Base-by-base conservation (phyloP, 2,329 filamentous ascomycete genomes). In the Coniochaeta pulveracea region DNA sequence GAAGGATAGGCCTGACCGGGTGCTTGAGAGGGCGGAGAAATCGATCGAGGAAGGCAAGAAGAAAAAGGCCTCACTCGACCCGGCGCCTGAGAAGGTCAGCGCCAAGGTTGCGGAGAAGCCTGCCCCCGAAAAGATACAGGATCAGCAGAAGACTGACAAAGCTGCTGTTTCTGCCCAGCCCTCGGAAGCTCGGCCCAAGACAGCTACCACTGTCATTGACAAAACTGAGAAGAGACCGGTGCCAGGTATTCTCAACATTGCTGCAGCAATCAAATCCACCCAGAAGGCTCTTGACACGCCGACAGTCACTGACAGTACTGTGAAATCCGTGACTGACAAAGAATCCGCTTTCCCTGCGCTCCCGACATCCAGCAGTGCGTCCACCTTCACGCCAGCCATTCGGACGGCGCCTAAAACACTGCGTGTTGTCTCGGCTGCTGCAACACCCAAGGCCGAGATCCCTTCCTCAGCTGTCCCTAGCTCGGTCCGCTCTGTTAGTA, bases 381-480 rank as follows among this genome's bases (percentile, higher is more conserved):
- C 66, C 5, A 57, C 66, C 2, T 66, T 68, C 26, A 70, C 75
- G 11, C 72, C 72, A 1, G 44, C 64, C 4, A 48, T 62, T 11
- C 63, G 69, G 31, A 57, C 62, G 4, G 68, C 60, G 1, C 71
- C 78, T 1, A 79, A 80, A 48, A 83, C 78, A 2, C 53, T 86
- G 22, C 69, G 80, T n/a, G 65, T 86, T 6, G 63, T 82, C n/a
- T 63, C 76, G 14, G n/a, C n/a, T n/a, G n/a, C n/a, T n/a, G n/a
- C n/a, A n/a, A 77, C 75, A 0, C 70, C 76, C 2, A 84, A 74
- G 49, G 55, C 64, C 1, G 80, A 84, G 45, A 52, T 48, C 14
- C 38, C 44, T 6, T 41, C 43, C 47, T 17, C 19, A 11, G 19
- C 21, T 18, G 15, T 33, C 10, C 19, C 30, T 9, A 22, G 30